Base-by-base conservation (phyloP, 2,329 filamentous ascomycete species). In the Sphaerulina musiva region DNA sequence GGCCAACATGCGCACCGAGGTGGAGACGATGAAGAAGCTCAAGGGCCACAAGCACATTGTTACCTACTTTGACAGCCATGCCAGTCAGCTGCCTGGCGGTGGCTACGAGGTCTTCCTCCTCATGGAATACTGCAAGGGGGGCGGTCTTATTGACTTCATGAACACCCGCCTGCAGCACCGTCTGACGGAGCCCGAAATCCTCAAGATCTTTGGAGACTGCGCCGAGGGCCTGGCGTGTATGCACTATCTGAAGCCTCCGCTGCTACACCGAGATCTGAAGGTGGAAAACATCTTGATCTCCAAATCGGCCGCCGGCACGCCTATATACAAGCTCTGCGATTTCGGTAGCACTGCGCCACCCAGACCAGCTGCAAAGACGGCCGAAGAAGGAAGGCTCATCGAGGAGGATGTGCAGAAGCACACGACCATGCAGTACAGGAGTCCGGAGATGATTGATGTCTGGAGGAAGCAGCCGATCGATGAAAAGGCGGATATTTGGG, bases 21-120 rank as follows among this genome's bases (percentile, higher is more conserved):
- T 98, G 64, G 93, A 98, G 76, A 98, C 93, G 11, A 98, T 98
- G 93, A 98, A 98, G 83, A 91, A 93, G 73, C 80, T 98, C 65
- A 95, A 95, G 78, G 93, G 93, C 54, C 93, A 97, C 79, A 84
- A 85, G 59, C 86, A 93, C 65, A 97, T 98, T 68, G 93, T 98
- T 66, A 96, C 87, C 55, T 98, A 98, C 74, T 91, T 97, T 70
- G 93, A 98, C 76, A 97, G 92, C 62, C 93, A 98, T 73, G 93
- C 93, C 38, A 96, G 90, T 12, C 91, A 97, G 73, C 77, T 97
- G 64, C 86, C 88, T 65, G 89, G 87, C 48, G 91, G 91, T 41
- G 93, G 93, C 55, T 98, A 95, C 71, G 93, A 98, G 76, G 93
- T 98, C 55, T 98, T 98, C 67, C 72, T 98, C 67, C 84, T 98